Base-by-base conservation (phyloP, 345 rosid species). In the Reutealis trisperma region DNA sequence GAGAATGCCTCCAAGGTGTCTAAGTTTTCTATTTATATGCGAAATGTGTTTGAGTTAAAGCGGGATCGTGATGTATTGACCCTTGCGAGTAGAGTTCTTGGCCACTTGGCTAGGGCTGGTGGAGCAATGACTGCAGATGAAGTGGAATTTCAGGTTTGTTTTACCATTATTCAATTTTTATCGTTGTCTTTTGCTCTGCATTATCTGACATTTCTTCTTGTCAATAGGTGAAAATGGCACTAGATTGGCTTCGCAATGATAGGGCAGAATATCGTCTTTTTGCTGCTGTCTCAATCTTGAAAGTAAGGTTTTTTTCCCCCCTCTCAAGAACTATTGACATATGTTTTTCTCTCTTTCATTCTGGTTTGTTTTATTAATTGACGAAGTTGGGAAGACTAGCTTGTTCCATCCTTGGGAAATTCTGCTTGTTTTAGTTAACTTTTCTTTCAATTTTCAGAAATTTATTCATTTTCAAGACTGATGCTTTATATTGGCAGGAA, bases 41-140 rank as follows among this genome's bases (percentile, higher is more conserved):
- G 97, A 78, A 84, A 70, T 14, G 92, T 91, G 58, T 94, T 96
- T 30, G 99, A 91, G 63, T 89, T 78, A 47, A 94, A 91, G 87
- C 94, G 95, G 47, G 99, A 94, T 79, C 91, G 85, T 47, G 97
- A 91, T 62, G 89, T 89, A 75, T 82, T 96, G 86, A 87, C 89
- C 76, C 97, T 88, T 89, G 96, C 98, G 71, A 96, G 98, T 85
- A 85, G 80, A 83, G 99, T 96, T 80, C 89, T 96, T 84, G 99
- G 99, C 47, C 99, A 96, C 74, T 90, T 96, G 76, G 98, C 97
- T 6, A 89, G 97, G 92, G 96, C 97, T 22, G 98, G 99, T 71
- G 99, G 99, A 70, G 97, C 96, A 54, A 92, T 96, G 99, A 91
- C 97, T 69, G 97, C 99, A 16, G 99, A 96, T 78, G 97, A 94